Evolutionary conservation across 2,329 filamentous ascomycete genomes (phyloP).

Genomic region (Ilyonectria robusta): DNA sequence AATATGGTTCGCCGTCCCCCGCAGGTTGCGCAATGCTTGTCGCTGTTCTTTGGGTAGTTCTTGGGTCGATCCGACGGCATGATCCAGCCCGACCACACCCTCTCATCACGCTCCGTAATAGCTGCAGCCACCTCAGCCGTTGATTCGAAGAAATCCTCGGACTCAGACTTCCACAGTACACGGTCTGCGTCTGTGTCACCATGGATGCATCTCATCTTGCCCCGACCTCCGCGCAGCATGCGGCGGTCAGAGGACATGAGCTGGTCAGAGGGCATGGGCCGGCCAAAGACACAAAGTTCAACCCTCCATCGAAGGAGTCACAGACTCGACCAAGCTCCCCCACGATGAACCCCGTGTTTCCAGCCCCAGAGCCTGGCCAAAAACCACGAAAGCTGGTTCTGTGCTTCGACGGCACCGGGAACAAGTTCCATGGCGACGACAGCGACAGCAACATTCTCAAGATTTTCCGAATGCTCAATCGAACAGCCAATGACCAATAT

Average conservation of each 20-base stretch:
- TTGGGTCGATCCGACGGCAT: background rate
- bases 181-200: constrained; percentile 24
- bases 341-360: constrained; percentile 34
- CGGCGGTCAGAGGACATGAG: constrained; percentile 13
- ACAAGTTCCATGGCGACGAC: constrained; percentile 74
- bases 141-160: constrained; percentile 10
- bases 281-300: constrained; percentile 26
- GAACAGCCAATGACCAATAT: constrained; percentile 72
- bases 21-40: background rate
- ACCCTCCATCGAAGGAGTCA: constrained; percentile 36
- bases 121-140: constrained; percentile 14
- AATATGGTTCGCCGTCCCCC: background rate
- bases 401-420: constrained; percentile 75
- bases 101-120: constrained; percentile 11
- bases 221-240: constrained; percentile 36
- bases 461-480: constrained; percentile 79
- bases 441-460: constrained; percentile 78
- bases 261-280: constrained; percentile 15
- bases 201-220: constrained; percentile 46
- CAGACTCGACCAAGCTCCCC: constrained; percentile 43
- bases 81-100: background rate
- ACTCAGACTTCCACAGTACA: constrained; percentile 1
- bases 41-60: background rate
- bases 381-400: constrained; percentile 66
- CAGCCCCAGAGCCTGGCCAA: constrained; percentile 33